A percentile compares a stretch with the other conserved stretches of the same genome.
Evolutionary conservation across 1,284 basidiomycete species (phyloP).

Genomic region (Cutaneotrichosporon mucoides): DNA sequence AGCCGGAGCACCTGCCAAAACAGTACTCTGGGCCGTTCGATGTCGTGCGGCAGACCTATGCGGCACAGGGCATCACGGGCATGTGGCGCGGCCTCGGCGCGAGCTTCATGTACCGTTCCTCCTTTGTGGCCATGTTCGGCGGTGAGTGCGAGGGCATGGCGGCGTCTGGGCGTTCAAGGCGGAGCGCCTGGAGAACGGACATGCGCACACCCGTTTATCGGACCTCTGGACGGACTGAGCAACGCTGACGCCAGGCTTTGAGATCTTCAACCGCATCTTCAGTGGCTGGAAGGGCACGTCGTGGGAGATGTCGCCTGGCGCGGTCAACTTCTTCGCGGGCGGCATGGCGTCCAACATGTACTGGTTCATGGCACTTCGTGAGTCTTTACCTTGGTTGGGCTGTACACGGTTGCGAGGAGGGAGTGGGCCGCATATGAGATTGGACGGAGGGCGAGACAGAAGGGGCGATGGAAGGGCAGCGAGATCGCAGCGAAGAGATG

Average conservation of each 20-base stretch:
- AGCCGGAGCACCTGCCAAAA: constrained; percentile 32
- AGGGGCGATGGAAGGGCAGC: no score
- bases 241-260: constrained; percentile 36
- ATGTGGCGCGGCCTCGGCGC: constrained; percentile 47
- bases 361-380: constrained; percentile 45
- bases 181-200: no score
- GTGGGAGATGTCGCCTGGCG: constrained; percentile 41
- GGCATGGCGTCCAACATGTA: constrained; percentile 49
- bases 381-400: constrained; percentile 8
- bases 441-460: no score
- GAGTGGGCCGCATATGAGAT: no score
- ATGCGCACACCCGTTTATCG: no score
- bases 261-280: constrained; percentile 48
- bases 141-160: constrained; percentile 25
- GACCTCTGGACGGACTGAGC: neutral
- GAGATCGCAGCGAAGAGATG: no score
- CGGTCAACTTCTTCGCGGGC: constrained; percentile 46
- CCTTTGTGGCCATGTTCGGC: constrained; percentile 49
- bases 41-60: constrained; percentile 44
- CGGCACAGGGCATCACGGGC: constrained; percentile 38
- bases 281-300: constrained; percentile 43
- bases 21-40: constrained; percentile 43
- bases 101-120: constrained; percentile 46
- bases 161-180: no score
- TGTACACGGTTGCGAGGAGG: no score